Evolutionary conservation across 1,139 yeast genomes (phyloP), one percentile per base, ranked within the genome.

Genomic region (Geotrichum siamense): DNA sequence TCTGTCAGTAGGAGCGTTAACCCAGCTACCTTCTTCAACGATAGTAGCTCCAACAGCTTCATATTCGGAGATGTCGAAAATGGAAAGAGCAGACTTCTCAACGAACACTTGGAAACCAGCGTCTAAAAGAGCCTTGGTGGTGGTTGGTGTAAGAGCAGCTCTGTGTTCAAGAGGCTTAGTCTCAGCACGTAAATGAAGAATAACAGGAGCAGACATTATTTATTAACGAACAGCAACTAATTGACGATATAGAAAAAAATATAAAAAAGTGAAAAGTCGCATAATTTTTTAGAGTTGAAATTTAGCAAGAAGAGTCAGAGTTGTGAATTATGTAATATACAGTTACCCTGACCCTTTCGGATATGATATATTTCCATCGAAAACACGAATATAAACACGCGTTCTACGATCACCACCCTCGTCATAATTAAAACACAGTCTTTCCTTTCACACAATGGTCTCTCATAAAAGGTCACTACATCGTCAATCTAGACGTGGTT

Each of bases 91-190:
- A 21, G 93, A 78, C 56, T 85, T 81, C 68, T 91, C 98, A 47
- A 91, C 96, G 53, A 71, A 84, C 38, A 91, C 76, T 54, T 80
- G 76, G 70, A 85, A 91, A 1, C 98, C 98, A 40, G 94, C 89
- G 53, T 82, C 87, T 50, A 85, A 65, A 53, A 91, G 74, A 57
- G 80, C 75, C 68, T 85, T 83, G 57, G 94, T 81, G 40, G 96
- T 84, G 38, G 85, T 68, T 29, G 98, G 98, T 6, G 98, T 87
- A 58, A 91, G 74, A 40, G 96, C 96, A 31, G 97, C 94, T 70
- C 98, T 83, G 54, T 94, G 95, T 71, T 91, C 98, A 59, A 87
- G 71, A 31, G 96, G 95, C 77, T 91, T 91, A 59, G 94, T 84
- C 67, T 91, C 98, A 33, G 96, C 96, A 71, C 98, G 82, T 51